Base-by-base conservation (phyloP, 257 asterid species). In the Solanum piurae region DNA sequence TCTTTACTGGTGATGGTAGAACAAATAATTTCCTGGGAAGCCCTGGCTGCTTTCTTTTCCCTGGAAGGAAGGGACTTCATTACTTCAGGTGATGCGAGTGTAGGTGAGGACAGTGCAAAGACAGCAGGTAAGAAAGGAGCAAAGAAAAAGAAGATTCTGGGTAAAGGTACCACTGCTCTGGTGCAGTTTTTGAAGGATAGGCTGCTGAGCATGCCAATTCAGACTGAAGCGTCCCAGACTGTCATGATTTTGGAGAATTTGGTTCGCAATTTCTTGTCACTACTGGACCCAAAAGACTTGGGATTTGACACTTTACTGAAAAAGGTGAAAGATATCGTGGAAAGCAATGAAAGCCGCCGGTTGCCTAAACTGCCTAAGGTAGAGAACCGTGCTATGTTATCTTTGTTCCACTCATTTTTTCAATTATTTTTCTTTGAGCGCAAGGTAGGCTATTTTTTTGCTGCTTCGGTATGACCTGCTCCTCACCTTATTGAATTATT, bases 341-440 rank as follows among this genome's bases (percentile, higher is more conserved):
- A 96, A 89, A 95, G 96, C 92, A 97, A 96, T 91, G 98, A 96
- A 86, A 95, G 94, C 86, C 90, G 98, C 87, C 96, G 99, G 90
- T 97, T 92, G 87, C 99, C 8, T 46, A 80, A 80, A 93, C 94
- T 96, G n/a, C 97, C 99, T 23, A 97, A 97, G 99, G 99, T 97
- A 94, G 72, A 82, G 46, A 55, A 86, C 68, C 76, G 12, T 46
- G 55, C 49, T 31, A 1, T 23, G 52, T 87, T 84, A 64, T 80
- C 73, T 3, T 68, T 66, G 9, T 27, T 18, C 80, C 27, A 5
- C 40, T 36, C 82, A 20, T 36, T 36, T 74, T 36, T 74, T 42
- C 40, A 21, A 5, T 74, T 25, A 3, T 37, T 74, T 36, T 74
- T 20, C 13, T 58, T 20, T 36, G 49, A 74, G 82, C 49, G 4